Evolutionary conservation across 1,139 yeast species (phyloP).

Genomic region (Candida tropicalis): DNA sequence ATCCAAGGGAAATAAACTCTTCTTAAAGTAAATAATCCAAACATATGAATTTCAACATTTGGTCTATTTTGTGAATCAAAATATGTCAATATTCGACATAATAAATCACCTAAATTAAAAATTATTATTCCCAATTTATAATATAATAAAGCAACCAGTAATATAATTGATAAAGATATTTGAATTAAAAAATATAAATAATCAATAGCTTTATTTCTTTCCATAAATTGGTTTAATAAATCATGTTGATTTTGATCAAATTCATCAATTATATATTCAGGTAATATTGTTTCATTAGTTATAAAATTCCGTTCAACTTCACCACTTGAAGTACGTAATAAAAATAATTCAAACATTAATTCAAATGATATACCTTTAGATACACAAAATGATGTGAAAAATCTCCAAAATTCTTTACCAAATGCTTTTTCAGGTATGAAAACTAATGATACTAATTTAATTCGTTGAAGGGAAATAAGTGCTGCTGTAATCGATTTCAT

Average conservation of each 20-base stretch:
- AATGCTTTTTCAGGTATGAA: slow-evolving; percentile 30
- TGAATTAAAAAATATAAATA: slow-evolving; percentile 32
- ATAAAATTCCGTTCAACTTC: slow-evolving; percentile 24
- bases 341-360: slow-evolving; percentile 23
- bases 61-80: slow-evolving; percentile 35
- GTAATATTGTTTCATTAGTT: slow-evolving; percentile 20
- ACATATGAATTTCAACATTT: slow-evolving; percentile 23
- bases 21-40: slow-evolving; percentile 30
- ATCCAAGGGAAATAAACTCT: slow-evolving; percentile 32
- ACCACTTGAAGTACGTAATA: slow-evolving; percentile 20
- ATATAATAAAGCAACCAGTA: slow-evolving; percentile 20
- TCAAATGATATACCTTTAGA: slow-evolving; percentile 30
- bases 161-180: slow-evolving; percentile 28
- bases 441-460: slow-evolving; percentile 18
- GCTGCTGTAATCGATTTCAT: slow-evolving; percentile 24
- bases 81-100: slow-evolving; percentile 32
- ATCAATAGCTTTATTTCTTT: slow-evolving; percentile 28
- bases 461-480: slow-evolving; percentile 21
- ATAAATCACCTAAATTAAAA: slow-evolving; percentile 25
- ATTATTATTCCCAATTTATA: slow-evolving; percentile 19
- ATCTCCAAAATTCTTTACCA: slow-evolving; percentile 38
- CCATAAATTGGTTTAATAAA: slow-evolving; percentile 20
- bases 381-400: slow-evolving; percentile 37
- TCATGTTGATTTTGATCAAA: slow-evolving; percentile 22
- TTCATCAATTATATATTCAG: slow-evolving; percentile 19